Conservation (phyloP, 1,139 yeast species). For the Tardiomyces depauwii region DNA sequence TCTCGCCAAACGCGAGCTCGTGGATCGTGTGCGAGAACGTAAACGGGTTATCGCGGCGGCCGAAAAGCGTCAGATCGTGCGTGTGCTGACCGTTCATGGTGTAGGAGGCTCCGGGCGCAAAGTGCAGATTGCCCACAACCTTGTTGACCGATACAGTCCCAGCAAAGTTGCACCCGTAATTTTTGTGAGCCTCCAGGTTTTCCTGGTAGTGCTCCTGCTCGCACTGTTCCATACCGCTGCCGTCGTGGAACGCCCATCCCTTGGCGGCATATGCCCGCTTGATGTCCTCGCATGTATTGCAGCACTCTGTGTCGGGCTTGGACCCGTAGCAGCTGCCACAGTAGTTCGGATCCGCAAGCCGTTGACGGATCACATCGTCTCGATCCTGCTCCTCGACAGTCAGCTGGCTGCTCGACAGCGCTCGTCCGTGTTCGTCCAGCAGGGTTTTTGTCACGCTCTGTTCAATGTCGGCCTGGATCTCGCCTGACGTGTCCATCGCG, state of each 20-base stretch:
- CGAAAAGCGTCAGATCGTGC: constrained; percentile 74
- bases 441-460: constrained; percentile 67
- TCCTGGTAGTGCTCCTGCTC: constrained; percentile 76
- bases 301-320: constrained; percentile 55
- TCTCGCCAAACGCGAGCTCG: constrained; percentile 76
- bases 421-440: constrained; percentile 37
- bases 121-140: constrained; percentile 83
- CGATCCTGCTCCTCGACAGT: constrained; percentile 18
- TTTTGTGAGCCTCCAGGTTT: constrained; percentile 42
- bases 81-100: constrained; percentile 43
- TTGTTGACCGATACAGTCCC: constrained; percentile 76
- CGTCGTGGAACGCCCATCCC: constrained; percentile 88
- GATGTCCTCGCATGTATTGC: constrained; percentile 80
- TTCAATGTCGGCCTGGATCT: constrained; percentile 59
- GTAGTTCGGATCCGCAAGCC: constrained; percentile 32
- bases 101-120: constrained; percentile 82
- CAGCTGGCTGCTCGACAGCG: constrained; percentile 26
- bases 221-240: constrained; percentile 78
- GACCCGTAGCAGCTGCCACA: constrained; percentile 92
- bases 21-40: constrained; percentile 58
- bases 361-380: constrained; percentile 10
- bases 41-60: constrained; percentile 43
- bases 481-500: constrained; percentile 79
- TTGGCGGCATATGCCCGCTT: constrained; percentile 63
- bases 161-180: constrained; percentile 79